Base-by-base conservation (phyloP, 2,329 filamentous ascomycete genomes). In the Cryphonectria nitschkei region DNA sequence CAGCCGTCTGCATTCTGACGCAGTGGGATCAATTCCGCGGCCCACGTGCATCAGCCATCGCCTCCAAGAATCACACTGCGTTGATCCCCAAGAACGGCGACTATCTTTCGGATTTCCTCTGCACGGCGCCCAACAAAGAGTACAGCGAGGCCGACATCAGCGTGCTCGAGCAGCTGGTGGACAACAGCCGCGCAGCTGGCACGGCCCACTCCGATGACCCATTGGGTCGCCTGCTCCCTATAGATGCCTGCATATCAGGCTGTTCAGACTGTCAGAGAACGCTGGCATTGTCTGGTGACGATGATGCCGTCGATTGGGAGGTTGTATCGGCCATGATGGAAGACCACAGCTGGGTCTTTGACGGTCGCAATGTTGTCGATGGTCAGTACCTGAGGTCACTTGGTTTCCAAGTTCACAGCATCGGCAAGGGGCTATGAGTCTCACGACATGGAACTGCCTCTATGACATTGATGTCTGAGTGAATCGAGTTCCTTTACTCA, bases 11-110 rank as follows among this genome's bases (percentile, higher is more conserved):
- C 37, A 81, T 88, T 56, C 79, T 86, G 72, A 87, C 85, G 1
- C 85, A 86, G 29, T 87, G 84, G 78, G 84, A 86, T 67, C 84
- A 87, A 69, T 87, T 88, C 76, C 80, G 80, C 37, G 81, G 80
- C 63, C 73, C 72, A 2, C 37, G 37, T 39, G 37, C 37, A 39
- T 69, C 73, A 7, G 63, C 75, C 6, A 73, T 73, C 7, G 61
- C 67, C 19, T 50, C 72, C 0, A 75, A 69, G 50, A 73, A 73
- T 22, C 68, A 64, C 6, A 43, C 62, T 26, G 46, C 37, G 1
- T 29, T 63, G 16, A 39, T 65, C 7, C 56, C 68, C 1, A 61
- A 58, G n/a, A 68, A 37, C 39, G 58, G 52, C 62, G 19, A 39
- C 58, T 6, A 37, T 43, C 58, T 71, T 3, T n/a, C 41, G 1